Evolutionary conservation across 805 yeast genomes (phyloP).

Genomic region (Schwanniomyces sp.): DNA sequence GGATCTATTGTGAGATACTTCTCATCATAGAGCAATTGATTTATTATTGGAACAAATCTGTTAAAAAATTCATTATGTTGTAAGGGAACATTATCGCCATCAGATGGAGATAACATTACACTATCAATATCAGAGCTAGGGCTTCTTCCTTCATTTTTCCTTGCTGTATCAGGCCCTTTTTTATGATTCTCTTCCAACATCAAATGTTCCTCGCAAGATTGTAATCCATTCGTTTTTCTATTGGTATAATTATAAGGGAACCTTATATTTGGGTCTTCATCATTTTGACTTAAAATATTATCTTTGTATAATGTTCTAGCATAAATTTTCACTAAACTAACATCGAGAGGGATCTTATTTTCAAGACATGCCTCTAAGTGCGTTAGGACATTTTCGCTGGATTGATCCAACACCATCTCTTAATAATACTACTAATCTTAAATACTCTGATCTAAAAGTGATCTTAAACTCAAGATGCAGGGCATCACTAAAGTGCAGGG

Average conservation of each 20-base stretch:
- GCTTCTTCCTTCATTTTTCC: too few relatives aligned
- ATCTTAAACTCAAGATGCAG: too few relatives aligned
- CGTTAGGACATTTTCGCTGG: background rate
- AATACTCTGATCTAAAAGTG: background rate
- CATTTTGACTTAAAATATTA: background rate
- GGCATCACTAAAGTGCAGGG: too few relatives aligned
- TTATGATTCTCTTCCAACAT: too few relatives aligned
- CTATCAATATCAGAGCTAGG: too few relatives aligned
- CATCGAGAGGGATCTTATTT: background rate
- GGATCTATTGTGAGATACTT: conserved; percentile 15
- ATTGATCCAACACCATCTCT: background rate
- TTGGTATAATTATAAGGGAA: too few relatives aligned
- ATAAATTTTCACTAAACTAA: background rate
- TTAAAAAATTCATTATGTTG: background rate
- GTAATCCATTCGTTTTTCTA: too few relatives aligned
- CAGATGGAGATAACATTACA: background rate
- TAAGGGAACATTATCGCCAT: background rate
- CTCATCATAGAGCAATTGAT: conserved; percentile 9
- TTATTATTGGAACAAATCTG: conserved; percentile 8
- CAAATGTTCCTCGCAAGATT: too few relatives aligned
- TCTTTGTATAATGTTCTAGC: background rate
- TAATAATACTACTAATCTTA: background rate
- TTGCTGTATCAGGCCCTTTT: too few relatives aligned
- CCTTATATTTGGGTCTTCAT: too few relatives aligned
- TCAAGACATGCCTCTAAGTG: background rate